Base-by-base conservation (phyloP, 768 basidiomycete species). In the Amanita rubescens region DNA sequence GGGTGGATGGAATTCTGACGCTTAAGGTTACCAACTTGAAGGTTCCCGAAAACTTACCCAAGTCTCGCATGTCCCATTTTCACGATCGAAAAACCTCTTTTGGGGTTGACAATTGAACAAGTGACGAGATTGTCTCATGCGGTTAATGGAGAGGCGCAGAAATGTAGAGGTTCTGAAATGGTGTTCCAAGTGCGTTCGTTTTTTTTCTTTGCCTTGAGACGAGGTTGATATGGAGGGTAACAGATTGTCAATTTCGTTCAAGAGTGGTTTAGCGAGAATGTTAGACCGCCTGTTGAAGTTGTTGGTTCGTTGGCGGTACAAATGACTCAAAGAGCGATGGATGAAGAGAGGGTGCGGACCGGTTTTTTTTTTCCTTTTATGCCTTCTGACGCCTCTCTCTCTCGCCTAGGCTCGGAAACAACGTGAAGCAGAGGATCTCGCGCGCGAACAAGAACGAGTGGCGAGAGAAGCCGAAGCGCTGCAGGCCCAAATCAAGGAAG, bases 41-140 rank as follows among this genome's bases (percentile, higher is more conserved):
- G 87, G 65, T 81, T 91, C 55, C 87, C 90, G 3, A 88, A 83
- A 67, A 89, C 87, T 49, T 92, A 92, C 62, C 90, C 90, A n/a
- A 70, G 71, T 3, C 34, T 85, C 50, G 82, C 86, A 24, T 78
- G 74, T 38, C 84, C 89, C 6, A 78, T 74, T 1, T 87, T 92
- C 58, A 72, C 77, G 6, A 76, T 90, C 37, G 78, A 85, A 64
- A 84, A 79, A 60, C 85, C 85, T 19, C 72, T 77, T 49, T 69
- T 73, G 32, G 87, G 87, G 20, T 61, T 92, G 30, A 71, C 64
- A 35, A 71, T 76, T 27, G 77, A 79, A n/a, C 74, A 87, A 56
- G 69, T 84, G 43, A 67, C 71, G 41, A 79, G 72, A 37, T 67
- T 92, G 17, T 70, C 78, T 4, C 80, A 80, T 43, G 73, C 73